Evolutionary conservation across 768 basidiomycete genomes (phyloP), one percentile per base, ranked within the genome.

Genomic region (Guyanaporus albipodus): DNA sequence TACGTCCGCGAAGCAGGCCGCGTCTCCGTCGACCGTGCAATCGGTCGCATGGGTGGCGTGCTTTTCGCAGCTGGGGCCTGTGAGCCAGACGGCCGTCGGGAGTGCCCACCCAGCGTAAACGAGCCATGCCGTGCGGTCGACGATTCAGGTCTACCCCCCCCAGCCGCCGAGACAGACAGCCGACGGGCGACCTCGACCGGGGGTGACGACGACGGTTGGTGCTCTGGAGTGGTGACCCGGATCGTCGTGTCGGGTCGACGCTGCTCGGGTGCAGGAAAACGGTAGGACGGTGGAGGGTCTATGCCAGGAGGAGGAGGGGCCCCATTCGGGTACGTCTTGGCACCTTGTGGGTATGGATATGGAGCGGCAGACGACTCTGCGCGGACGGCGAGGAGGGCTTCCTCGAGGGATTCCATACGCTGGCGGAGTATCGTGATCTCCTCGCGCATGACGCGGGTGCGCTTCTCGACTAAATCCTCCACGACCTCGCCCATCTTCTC

Each of bases 351-450:
- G 38, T 56, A 53, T 27, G 42, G 55, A 43, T 52, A 51, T 29
- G 38, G 36, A 8, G 53, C 57, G 38, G 40, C 33, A 28, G 56
- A 52, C 23, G 48, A 39, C 38, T 62, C 62, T 4, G 56, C 59
- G 12, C 63, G 59, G 52, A 52, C 58, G 29, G 47, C 52, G 21
- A 65, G 61, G 11, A 75, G 61, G 38, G 67, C 66, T 48, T 62
- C 78, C 59, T 87, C 87, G 35, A 90, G 69, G 54, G 88, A 86
- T 39, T 84, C 82, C 37, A 90, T 75, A 27, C 83, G 72, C 24
- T 79, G 71, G 44, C 76, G 74, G 47, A 91, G 66, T n/a, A 71
- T 69, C 14, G 61, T 60, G 47, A 89, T 72, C 66, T 90, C 87
- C 19, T 77, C 73, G 34, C 73, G 75, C 69, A 87, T 72, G n/a